Percentiles rank a stretch among this genome's conserved stretches.
phyloP scores from a whole-genome alignment of 176 grass and related monocot genomes.

The Oryza nivara region DNA sequence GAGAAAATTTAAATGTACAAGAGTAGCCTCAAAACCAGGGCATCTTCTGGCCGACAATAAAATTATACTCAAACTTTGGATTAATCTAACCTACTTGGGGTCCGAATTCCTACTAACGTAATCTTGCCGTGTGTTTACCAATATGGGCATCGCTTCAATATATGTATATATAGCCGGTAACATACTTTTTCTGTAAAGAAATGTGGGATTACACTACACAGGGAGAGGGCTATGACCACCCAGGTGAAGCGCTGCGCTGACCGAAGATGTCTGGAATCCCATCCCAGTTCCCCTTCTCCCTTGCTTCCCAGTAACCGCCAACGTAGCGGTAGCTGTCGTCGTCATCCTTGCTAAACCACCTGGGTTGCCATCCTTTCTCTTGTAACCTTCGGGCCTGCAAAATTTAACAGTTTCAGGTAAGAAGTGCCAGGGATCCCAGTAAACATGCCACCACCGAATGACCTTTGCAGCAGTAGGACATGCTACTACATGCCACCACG shows the following conservation, averaged over 20 bases:
- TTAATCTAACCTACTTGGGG: conserved; percentile 6
- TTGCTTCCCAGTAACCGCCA: conserved; percentile 98
- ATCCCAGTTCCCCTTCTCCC: conserved; percentile 69
- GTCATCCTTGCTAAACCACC: conserved; percentile 88
- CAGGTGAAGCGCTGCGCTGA: conserved; percentile 44
- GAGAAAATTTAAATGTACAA: not conserved
- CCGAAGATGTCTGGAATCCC: conserved; percentile 80
- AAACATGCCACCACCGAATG: too few species aligned
- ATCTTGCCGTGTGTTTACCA: not conserved
- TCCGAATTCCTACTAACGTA: conserved; percentile 19
- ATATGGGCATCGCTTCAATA: conserved; percentile 24
- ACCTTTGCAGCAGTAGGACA: not conserved
- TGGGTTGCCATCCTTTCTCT: conserved; percentile 92
- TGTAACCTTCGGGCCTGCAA: conserved; percentile 82
- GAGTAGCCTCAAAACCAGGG: not conserved
- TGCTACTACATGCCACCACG: not conserved
- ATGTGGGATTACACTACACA: conserved; percentile 25
- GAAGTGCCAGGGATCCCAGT: not conserved
- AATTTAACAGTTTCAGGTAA: conserved; percentile 8
- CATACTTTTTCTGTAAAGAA: conserved; percentile 32
- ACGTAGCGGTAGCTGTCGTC: conserved; percentile 74
- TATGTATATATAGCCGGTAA: conserved; percentile 23
- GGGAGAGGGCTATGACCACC: conserved; percentile 31
- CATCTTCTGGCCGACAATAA: not conserved
- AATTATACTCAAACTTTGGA: conserved; percentile 21